Conservation (phyloP, 805 yeast genomes). For the Cyberlindnera bimundalis region DNA sequence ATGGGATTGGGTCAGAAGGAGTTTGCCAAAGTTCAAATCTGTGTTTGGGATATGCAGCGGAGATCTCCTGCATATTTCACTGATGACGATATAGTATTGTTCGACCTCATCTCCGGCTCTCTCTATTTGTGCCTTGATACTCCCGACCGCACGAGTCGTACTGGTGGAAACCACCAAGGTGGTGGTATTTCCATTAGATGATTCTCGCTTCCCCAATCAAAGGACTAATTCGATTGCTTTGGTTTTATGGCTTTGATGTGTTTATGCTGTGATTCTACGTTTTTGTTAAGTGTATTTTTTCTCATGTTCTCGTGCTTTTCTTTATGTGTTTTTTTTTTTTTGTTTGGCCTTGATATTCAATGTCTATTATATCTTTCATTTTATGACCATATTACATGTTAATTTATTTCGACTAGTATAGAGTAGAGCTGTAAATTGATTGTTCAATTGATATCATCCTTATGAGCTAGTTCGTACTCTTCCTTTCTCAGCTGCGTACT, state of each 20-base stretch:
- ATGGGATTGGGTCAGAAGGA: conserved; percentile 79
- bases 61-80: conserved; percentile 37
- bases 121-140: conserved; percentile 78
- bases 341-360: too few species aligned
- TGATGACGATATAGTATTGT: conserved; percentile 50
- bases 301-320: too few species aligned
- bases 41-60: conserved; percentile 30
- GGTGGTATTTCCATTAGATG: conserved; percentile 42
- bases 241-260: too few species aligned
- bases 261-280: not conserved
- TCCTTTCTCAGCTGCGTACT: conserved; percentile 71
- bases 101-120: conserved; percentile 34
- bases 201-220: conserved; percentile 12
- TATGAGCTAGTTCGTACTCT: conserved; percentile 16
- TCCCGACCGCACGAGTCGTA: conserved; percentile 61
- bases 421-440: too few species aligned
- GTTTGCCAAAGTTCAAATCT: conserved; percentile 68
- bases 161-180: conserved; percentile 42
- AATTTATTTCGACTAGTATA: too few species aligned
- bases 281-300: not conserved
- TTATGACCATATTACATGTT: too few species aligned
- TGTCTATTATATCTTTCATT: too few species aligned
- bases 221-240: not conserved
- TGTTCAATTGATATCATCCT: not conserved
- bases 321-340: too few species aligned